Percentiles rank a stretch among this genome's conserved stretches.
phyloP scores from a whole-genome alignment of 129 eudicot genomes.

The Flaveria ramosissima region DNA sequence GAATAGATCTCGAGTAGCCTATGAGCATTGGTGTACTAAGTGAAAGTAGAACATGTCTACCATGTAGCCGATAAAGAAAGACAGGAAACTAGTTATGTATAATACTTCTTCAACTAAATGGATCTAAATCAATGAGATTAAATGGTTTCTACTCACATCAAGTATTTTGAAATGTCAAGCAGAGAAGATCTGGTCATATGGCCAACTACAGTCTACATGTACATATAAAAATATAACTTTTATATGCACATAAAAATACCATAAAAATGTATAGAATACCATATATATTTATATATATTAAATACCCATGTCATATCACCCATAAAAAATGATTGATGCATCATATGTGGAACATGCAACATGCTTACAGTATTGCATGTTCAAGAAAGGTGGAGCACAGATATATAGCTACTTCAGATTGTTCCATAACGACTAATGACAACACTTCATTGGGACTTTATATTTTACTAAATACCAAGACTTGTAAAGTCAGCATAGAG shows the following conservation, averaged over 20 bases:
- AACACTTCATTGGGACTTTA: no score
- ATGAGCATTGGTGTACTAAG: background rate
- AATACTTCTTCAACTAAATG: slow-evolving; percentile 20
- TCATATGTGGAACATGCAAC: slow-evolving; percentile 35
- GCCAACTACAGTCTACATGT: slow-evolving; percentile 17
- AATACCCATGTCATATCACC: slow-evolving; percentile 1
- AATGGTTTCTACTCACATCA: slow-evolving; percentile 38
- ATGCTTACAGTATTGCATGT: slow-evolving; percentile 22
- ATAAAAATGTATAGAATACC: no score
- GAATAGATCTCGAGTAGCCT: no score
- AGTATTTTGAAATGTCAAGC: slow-evolving; percentile 36
- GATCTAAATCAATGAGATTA: slow-evolving; percentile 37
- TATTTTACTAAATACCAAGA: no score
- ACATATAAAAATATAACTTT: background rate
- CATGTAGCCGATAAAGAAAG: background rate
- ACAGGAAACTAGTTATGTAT: background rate
- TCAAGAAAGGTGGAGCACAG: slow-evolving; percentile 26
- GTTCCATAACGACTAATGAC: no score
- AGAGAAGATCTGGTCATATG: slow-evolving; percentile 32
- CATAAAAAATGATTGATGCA: slow-evolving; percentile 14
- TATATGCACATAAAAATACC: slow-evolving; percentile 21
- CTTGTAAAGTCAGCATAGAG: no score
- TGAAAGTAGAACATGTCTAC: background rate
- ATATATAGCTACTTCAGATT: background rate
- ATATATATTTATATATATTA: background rate